phyloP scores from a whole-genome alignment of 2,329 filamentous ascomycete genomes.

The Acarospora socialis region DNA sequence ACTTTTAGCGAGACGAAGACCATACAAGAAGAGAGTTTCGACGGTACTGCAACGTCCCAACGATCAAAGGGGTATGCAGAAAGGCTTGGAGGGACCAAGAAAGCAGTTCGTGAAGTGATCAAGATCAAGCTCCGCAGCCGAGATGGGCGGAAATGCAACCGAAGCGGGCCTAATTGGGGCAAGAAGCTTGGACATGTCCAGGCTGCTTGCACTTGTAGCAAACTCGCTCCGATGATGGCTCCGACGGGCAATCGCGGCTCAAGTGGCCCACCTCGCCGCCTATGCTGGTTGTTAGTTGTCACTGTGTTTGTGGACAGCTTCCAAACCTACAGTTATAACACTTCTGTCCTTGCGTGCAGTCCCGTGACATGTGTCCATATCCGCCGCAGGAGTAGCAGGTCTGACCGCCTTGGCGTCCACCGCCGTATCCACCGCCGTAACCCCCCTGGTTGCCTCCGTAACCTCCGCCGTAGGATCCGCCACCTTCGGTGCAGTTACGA shows the following conservation, averaged over 20 bases:
- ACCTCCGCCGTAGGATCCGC: slow-evolving; percentile 31
- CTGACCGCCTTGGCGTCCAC: slow-evolving; percentile 42
- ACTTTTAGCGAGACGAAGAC: too few species aligned
- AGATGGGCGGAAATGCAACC: not conserved
- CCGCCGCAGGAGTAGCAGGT: slow-evolving; percentile 98
- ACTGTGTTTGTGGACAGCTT: slow-evolving; percentile 18
- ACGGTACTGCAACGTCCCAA: too few species aligned
- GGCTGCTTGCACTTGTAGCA: slow-evolving; percentile 92
- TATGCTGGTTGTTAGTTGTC: slow-evolving; percentile 20
- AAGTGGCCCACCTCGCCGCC: slow-evolving; percentile 81
- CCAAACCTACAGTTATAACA: slow-evolving; percentile 99
- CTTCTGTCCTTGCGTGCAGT: slow-evolving; percentile 98
- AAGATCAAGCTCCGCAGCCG: slow-evolving; percentile 1
- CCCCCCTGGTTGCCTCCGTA: slow-evolving; percentile 16
- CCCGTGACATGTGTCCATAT: slow-evolving; percentile 92
- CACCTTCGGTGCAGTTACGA: slow-evolving; percentile 65
- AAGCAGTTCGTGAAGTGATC: slow-evolving; percentile 1
- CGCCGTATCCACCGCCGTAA: slow-evolving; percentile 35
- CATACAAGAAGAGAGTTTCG: too few species aligned
- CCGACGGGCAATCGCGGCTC: slow-evolving; percentile 89
- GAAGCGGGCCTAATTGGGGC: slow-evolving; percentile 54
- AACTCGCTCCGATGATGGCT: slow-evolving; percentile 80
- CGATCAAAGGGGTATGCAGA: slow-evolving; percentile 7
- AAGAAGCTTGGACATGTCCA: slow-evolving; percentile 86
- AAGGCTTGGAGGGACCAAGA: slow-evolving; percentile 5